phyloP scores from a whole-genome alignment of 768 basidiomycete genomes.

The Boletus tomentosulus region DNA sequence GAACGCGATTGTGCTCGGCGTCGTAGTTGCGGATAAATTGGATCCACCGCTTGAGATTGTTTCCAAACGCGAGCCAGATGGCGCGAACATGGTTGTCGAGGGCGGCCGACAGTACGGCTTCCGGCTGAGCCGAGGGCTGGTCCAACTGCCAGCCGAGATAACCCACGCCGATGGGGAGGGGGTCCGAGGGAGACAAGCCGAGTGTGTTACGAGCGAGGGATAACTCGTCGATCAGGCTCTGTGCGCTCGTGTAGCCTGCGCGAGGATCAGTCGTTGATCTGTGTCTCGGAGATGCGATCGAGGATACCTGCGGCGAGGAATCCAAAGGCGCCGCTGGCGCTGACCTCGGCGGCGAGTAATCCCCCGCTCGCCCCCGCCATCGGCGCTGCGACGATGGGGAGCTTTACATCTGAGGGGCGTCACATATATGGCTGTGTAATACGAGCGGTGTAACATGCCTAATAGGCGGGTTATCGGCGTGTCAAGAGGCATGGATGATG shows the following conservation, averaged over 20 bases:
- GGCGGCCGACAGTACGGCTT: slow-evolving; percentile 43
- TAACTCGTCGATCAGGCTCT: slow-evolving; percentile 49
- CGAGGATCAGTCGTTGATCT: slow-evolving; percentile 1
- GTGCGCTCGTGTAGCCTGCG: slow-evolving; percentile 45
- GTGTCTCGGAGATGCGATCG: neutral
- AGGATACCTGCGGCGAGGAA: slow-evolving; percentile 61
- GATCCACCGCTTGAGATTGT: slow-evolving; percentile 56
- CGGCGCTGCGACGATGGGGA: slow-evolving; percentile 60
- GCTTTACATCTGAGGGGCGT: slow-evolving; percentile 41
- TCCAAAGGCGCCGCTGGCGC: slow-evolving; percentile 70
- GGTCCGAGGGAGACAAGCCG: slow-evolving; percentile 25
- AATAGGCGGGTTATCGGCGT: slow-evolving; percentile 49
- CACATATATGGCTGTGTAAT: neutral
- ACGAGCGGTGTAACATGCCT: slow-evolving; percentile 33
- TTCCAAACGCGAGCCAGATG: slow-evolving; percentile 75
- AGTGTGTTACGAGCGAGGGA: slow-evolving; percentile 47
- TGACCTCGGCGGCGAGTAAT: slow-evolving; percentile 54
- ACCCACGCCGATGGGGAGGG: slow-evolving; percentile 66
- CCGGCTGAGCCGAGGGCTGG: slow-evolving; percentile 34
- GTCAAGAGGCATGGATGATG: slow-evolving; percentile 16
- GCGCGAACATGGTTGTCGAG: slow-evolving; percentile 56
- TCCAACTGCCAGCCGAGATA: slow-evolving; percentile 73
- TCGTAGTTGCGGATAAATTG: slow-evolving; percentile 55
- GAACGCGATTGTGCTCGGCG: slow-evolving; percentile 33
- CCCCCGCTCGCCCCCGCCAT: slow-evolving; percentile 74